Evolutionary conservation across 1,284 basidiomycete species (phyloP).

Genomic region (Entoloma clypeatum): DNA sequence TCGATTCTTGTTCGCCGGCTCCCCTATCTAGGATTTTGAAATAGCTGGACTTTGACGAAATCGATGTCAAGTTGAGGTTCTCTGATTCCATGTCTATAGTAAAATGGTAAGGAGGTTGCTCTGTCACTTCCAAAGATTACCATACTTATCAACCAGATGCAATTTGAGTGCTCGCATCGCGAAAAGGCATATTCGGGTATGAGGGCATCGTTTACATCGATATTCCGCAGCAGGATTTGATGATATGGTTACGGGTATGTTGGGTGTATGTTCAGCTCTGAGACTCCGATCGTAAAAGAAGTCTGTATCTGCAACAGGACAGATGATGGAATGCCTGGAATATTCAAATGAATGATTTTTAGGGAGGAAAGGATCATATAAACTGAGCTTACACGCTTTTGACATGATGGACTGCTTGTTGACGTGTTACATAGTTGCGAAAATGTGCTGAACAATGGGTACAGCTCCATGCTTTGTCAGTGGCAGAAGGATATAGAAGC

Average conservation of each 20-base stretch:
- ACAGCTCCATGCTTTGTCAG: conserved; percentile 14
- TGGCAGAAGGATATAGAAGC: not conserved
- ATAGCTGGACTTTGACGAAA: conserved; percentile 4
- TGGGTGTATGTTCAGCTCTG: not conserved
- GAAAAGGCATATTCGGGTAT: conserved; percentile 1
- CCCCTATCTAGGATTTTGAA: too few species aligned
- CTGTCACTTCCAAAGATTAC: not conserved
- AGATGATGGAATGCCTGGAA: conserved; percentile 3
- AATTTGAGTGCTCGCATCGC: not conserved
- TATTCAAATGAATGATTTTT: not conserved
- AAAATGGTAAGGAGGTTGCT: not conserved
- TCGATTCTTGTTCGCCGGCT: too few species aligned
- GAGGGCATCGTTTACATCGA: conserved; percentile 4
- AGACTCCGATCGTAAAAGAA: not conserved
- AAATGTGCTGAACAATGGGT: conserved; percentile 13
- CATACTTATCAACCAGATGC: conserved; percentile 8
- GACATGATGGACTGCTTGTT: not conserved
- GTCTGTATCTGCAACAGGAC: not conserved
- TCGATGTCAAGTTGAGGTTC: not conserved
- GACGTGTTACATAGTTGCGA: not conserved
- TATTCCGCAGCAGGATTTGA: conserved; percentile 6
- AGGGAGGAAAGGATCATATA: not conserved
- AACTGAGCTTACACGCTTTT: not conserved
- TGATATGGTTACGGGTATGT: not conserved
- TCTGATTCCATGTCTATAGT: not conserved